Conservation (phyloP, 768 basidiomycete genomes). For the Rubroboletus satanas region DNA sequence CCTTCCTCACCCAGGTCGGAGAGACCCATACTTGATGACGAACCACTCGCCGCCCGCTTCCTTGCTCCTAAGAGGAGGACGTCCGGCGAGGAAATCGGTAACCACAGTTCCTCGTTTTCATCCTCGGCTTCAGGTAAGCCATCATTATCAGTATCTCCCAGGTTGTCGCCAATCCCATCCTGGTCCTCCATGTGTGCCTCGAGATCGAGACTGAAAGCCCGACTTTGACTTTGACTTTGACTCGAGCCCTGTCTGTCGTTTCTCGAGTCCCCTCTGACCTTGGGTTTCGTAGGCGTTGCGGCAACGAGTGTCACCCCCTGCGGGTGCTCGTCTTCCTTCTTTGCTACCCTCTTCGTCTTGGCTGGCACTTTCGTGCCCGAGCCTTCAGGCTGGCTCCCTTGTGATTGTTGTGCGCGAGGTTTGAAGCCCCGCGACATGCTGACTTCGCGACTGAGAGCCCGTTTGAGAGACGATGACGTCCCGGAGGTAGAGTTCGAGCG, state of each 20-base stretch:
- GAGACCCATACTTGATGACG: conserved; percentile 23
- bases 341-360: conserved; percentile 10
- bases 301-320: conserved; percentile 43
- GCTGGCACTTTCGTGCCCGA: conserved; percentile 13
- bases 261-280: conserved; percentile 7
- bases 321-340: not conserved
- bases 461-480: conserved; percentile 43
- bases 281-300: conserved; percentile 50
- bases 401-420: conserved; percentile 29
- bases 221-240: conserved; percentile 13
- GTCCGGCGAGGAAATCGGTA: conserved; percentile 42
- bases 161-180: not conserved
- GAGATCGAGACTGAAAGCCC: conserved; percentile 2
- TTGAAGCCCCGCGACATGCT: conserved; percentile 77
- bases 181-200: not conserved
- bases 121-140: conserved; percentile 5
- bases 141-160: conserved; percentile 5
- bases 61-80: conserved; percentile 31
- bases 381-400: conserved; percentile 11
- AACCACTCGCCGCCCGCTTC: conserved; percentile 26
- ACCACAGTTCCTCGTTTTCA: conserved; percentile 39
- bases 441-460: conserved; percentile 62
- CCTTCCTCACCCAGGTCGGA: conserved; percentile 16
- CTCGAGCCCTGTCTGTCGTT: conserved; percentile 2
- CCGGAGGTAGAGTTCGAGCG: conserved; percentile 31